Evolutionary conservation across 1,284 basidiomycete genomes (phyloP), one percentile per base, ranked within the genome.

Genomic region (Apiotrichum domesticum): DNA sequence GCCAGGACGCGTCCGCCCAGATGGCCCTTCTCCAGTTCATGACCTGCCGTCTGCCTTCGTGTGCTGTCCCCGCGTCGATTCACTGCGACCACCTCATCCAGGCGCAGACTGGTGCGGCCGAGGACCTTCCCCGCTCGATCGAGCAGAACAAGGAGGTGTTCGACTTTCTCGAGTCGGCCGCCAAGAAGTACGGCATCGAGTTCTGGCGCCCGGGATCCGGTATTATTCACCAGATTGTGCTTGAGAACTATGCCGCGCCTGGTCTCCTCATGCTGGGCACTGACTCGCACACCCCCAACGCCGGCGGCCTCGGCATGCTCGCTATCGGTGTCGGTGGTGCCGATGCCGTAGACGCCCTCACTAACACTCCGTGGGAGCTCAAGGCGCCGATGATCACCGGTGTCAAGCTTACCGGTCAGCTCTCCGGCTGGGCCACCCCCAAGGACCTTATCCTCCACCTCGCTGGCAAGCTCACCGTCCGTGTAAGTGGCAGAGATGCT

Each of bases 191-290:
- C 77, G 96, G 84, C 57, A 81, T 83, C 66, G 82, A 82, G 75
- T 94, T 97, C 77, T 98, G 96, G 96, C 83, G 84, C 66, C 95
- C 96, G 15, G 95, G 95, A 41, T 91, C 88, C 46, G 93, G 93
- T 59, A 80, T 80, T 75, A 93, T 95, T 67, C 91, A 95, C 79
- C 91, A 96, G 79, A 95, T 95, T 72, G 90, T 98, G 70, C 84
- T 98, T 69, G 95, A 98, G 79, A 98, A 98, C 82, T 98, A 98
- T 77, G 96, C 95, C 13, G 92, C 95, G 85, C 95, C 95, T 56
- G 95, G 95, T 82, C 90, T 92, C 76, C 83, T 99, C 59, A 98
- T 99, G 96, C 96, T 98, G 69, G 96, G 96, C 78, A 98, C 95
- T 62, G 95, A 98, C 81, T 98, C 95, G 54, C 96, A 98, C 80